Evolutionary conservation across 495 filamentous ascomycete species (phyloP).

Genomic region (Aspergillus baeticus): DNA sequence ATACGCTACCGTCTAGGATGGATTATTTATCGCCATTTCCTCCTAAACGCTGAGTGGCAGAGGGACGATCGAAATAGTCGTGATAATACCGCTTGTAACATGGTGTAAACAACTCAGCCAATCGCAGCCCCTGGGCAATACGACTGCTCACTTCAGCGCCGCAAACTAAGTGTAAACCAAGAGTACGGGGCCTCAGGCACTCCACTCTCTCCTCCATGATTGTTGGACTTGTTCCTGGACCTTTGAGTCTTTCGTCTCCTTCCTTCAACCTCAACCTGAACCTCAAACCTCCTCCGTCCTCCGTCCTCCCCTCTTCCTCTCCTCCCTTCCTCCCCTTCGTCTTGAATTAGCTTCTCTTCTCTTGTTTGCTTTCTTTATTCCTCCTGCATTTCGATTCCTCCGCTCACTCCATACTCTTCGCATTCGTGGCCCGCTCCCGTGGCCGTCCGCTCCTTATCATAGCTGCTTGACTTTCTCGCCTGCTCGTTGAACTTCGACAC

Average conservation of each 20-base stretch:
- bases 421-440: conserved; percentile 38
- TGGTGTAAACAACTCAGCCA: conserved; percentile 11
- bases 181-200: conserved; percentile 10
- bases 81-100: conserved; percentile 18
- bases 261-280: conserved; percentile 21
- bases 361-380: conserved; percentile 13
- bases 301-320: conserved; percentile 19
- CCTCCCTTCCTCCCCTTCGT: conserved; percentile 29
- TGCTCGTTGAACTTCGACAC: conserved; percentile 5
- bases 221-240: not conserved
- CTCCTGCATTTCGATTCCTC: conserved; percentile 22
- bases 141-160: not conserved
- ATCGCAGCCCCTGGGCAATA: conserved; percentile 13
- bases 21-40: conserved; percentile 12
- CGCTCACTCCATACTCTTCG: conserved; percentile 10
- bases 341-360: conserved; percentile 22
- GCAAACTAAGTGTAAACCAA: not conserved
- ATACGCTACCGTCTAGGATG: conserved; percentile 12
- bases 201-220: conserved; percentile 6
- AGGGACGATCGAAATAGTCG: conserved; percentile 17
- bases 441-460: conserved; percentile 48
- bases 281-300: conserved; percentile 11
- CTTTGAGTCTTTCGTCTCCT: conserved; percentile 11
- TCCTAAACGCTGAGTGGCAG: conserved; percentile 12
- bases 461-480: conserved; percentile 14